Percentiles rank a stretch among this genome's conserved stretches.
These are phyloP conservation scores for Xylaria castorea DNA, from an alignment of 495 filamentous ascomycete species.

Conservation along the genomic window DNA sequence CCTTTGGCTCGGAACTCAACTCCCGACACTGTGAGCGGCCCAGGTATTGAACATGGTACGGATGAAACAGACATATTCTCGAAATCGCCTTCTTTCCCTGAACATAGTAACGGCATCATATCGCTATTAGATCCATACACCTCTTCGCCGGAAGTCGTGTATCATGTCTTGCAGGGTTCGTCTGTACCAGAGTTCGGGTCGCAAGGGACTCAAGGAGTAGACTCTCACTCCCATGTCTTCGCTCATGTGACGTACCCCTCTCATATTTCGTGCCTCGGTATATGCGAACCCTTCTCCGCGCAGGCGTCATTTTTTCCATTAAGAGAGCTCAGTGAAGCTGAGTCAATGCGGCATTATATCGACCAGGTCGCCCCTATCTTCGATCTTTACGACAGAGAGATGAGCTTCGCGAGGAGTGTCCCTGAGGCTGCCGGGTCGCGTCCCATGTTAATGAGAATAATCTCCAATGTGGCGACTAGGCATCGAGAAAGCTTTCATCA, in stretches of 20 bases:
- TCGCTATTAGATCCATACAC: background rate
- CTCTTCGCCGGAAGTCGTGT: background rate
- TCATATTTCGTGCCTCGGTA: background rate
- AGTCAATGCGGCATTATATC: background rate
- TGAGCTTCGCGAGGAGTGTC: background rate
- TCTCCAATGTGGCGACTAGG: background rate
- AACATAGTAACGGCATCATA: background rate
- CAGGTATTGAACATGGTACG: background rate
- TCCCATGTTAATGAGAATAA: conserved; percentile 1
- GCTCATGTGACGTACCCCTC: background rate
- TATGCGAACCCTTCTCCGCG: background rate
- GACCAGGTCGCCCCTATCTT: background rate
- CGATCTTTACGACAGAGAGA: background rate
- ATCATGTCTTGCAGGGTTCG: background rate
- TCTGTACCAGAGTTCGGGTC: background rate
- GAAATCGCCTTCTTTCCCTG: background rate
- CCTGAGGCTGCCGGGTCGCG: background rate
- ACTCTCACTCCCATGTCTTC: background rate
- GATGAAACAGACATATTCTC: background rate
- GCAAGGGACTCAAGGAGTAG: background rate
- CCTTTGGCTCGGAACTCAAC: background rate
- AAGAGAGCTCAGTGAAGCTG: background rate
- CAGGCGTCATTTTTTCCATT: background rate
- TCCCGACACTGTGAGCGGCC: background rate
- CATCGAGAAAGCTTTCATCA: background rate